Base-by-base conservation (phyloP, 805 yeast genomes). In the Ogataea chonburiensis region DNA sequence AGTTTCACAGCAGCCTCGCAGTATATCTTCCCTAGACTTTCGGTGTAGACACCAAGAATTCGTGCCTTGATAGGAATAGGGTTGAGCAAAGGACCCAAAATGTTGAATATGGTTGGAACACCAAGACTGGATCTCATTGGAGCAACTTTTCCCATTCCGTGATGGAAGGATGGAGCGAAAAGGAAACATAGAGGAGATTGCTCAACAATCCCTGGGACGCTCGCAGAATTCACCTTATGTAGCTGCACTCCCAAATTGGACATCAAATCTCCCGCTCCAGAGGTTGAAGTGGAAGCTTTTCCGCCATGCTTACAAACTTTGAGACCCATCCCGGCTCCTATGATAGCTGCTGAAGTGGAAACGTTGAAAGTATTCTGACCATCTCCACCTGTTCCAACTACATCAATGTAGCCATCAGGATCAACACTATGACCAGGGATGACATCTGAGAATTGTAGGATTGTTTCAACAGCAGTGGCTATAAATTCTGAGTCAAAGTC, bases 341-440 rank as follows among this genome's bases (percentile, higher is more conserved):
- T 88, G 31, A 93, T 87, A 1, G 97, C 97, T 1, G 96, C 71
- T 3, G 97, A 86, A 0, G 98, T 93, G 11, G 95, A 83, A 2
- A 93, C 98, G 51, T 93, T 93, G 66, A 93, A 93, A 0, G 99
- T 93, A 57, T 93, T 83, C 56, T 93, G 96, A 2, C 96, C 96
- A 57, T 93, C 99, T 11, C 99, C 99, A 17, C 99, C 99, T 0
- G 99, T 93, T 2, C 99, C 99, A 5, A 93, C 99, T 19, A 93
- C 86, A 59, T 93, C 99, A 5, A 82, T 70, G 48, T 73, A 82
- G 0, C 83, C 83, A 1, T 58, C 61, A 1, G 63, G 50, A 24
- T 72, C 74, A 10, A 75, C 72, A 1, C 53, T 48, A 6, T 61
- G 51, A 2, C 69, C 57, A 7, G 70, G 64, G n/a, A 86, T 73